Conservation (phyloP, 139 green algal genomes). For the Parachlorella kessleri region DNA sequence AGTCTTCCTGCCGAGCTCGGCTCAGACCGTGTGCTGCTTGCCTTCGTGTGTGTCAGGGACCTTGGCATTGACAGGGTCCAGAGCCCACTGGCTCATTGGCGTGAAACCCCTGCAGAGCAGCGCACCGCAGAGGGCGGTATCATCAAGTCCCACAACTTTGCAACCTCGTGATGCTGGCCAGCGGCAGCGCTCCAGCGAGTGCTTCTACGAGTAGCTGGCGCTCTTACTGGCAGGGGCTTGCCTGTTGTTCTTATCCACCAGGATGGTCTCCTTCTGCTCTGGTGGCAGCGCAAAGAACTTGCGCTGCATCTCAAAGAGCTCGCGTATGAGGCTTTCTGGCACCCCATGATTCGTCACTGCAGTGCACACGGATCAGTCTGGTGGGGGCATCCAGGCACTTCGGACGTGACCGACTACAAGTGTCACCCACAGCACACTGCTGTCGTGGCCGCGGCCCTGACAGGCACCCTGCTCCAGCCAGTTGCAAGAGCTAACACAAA, state of each 20-base stretch:
- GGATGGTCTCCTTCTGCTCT: conserved; percentile 66
- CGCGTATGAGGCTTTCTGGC: conserved; percentile 47
- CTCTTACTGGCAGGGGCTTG: neutral
- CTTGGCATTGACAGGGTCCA: conserved; percentile 69
- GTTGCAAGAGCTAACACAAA: neutral
- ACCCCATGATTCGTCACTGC: conserved; percentile 84
- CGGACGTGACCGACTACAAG: neutral
- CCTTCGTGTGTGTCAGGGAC: conserved; percentile 92
- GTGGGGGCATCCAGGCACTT: neutral
- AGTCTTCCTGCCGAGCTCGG: too few relatives aligned
- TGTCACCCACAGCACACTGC: too few relatives aligned
- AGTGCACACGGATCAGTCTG: neutral
- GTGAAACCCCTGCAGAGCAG: conserved; percentile 46
- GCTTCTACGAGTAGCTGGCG: neutral
- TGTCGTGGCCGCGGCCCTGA: too few relatives aligned
- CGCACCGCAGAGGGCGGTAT: neutral
- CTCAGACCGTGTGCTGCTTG: too few relatives aligned
- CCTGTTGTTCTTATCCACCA: conserved; percentile 71
- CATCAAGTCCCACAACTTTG: neutral
- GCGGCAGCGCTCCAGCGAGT: neutral
- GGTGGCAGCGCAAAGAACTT: conserved; percentile 79
- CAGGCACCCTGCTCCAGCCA: too few relatives aligned
- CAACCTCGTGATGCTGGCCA: neutral
- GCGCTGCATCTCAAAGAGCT: conserved; percentile 52
- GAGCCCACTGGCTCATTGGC: conserved; percentile 74